Conservation (phyloP, 352 stramenopile species). For the Phytophthora kernoviae region DNA sequence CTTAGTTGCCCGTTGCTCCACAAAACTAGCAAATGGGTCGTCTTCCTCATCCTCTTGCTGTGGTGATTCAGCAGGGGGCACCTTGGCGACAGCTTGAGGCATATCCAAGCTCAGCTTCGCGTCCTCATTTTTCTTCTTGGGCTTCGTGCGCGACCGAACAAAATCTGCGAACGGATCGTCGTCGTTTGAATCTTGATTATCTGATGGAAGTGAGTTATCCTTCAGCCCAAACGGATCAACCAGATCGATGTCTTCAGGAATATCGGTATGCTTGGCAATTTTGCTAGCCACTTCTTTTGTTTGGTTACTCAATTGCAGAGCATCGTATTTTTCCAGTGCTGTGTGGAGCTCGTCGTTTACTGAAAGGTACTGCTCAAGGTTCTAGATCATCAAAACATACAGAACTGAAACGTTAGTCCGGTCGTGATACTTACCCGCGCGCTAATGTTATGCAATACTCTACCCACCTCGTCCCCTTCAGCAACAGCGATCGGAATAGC, state of each 20-base stretch:
- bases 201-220: conserved; percentile 7
- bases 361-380: conserved; percentile 68
- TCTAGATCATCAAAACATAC: conserved; percentile 23
- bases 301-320: conserved; percentile 39
- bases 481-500: conserved; percentile 66
- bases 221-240: conserved; percentile 35
- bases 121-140: conserved; percentile 22
- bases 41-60: conserved; percentile 48
- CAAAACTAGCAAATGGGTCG: conserved; percentile 71
- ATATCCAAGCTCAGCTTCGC: neutral
- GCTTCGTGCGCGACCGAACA: conserved; percentile 43
- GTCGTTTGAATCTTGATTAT: conserved; percentile 38
- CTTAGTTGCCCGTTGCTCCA: conserved; percentile 55
- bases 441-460: no score
- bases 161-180: conserved; percentile 75
- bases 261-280: conserved; percentile 1
- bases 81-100: conserved; percentile 14
- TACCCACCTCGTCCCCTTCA: conserved; percentile 52
- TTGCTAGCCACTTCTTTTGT: conserved; percentile 10
- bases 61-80: conserved; percentile 1
- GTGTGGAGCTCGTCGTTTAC: conserved; percentile 73
- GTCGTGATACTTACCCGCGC: neutral
- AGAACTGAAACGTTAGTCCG: conserved; percentile 2
- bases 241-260: conserved; percentile 24
- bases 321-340: conserved; percentile 65